phyloP scores from a whole-genome alignment of 106 monocot species.

The Cymbidium sinense region DNA sequence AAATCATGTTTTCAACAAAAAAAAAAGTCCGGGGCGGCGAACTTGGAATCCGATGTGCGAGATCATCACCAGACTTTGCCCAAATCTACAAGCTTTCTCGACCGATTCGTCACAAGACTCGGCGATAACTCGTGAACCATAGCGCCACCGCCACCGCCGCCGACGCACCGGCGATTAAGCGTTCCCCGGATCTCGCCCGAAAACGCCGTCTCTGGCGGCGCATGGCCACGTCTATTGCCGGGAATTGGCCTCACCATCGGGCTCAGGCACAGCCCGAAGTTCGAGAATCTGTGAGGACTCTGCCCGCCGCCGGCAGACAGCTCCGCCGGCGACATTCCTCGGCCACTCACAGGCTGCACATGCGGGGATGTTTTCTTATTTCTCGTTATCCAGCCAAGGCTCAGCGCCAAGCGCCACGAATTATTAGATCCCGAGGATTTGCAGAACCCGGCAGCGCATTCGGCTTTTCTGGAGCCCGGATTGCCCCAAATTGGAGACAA shows the following conservation, averaged over 20 bases:
- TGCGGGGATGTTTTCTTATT: slow-evolving; percentile 12
- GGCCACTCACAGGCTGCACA: not conserved
- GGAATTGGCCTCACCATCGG: slow-evolving; percentile 47
- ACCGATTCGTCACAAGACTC: slow-evolving; percentile 31
- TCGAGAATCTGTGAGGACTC: slow-evolving; percentile 15
- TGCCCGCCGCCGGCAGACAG: not conserved
- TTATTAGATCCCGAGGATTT: not conserved
- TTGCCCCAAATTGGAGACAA: not conserved
- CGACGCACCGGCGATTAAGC: slow-evolving; percentile 7
- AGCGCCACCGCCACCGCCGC: slow-evolving; percentile 2
- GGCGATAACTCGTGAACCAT: not conserved
- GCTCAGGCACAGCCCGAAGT: slow-evolving; percentile 53
- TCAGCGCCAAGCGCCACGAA: slow-evolving; percentile 32
- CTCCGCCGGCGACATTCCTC: slow-evolving; percentile 27
- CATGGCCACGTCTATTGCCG: slow-evolving; percentile 9
- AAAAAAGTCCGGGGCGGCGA: too few relatives aligned
- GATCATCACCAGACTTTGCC: slow-evolving; percentile 36
- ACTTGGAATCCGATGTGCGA: too few relatives aligned
- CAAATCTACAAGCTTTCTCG: slow-evolving; percentile 54
- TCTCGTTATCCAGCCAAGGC: slow-evolving; percentile 14
- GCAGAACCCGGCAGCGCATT: not conserved
- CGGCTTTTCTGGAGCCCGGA: not conserved
- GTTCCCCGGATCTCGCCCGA: slow-evolving; percentile 21
- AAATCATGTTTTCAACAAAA: too few relatives aligned
- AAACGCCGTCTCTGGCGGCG: slow-evolving; percentile 9